phyloP scores from a whole-genome alignment of 176 grass and related monocot species.

The Guadua angustifolia region DNA sequence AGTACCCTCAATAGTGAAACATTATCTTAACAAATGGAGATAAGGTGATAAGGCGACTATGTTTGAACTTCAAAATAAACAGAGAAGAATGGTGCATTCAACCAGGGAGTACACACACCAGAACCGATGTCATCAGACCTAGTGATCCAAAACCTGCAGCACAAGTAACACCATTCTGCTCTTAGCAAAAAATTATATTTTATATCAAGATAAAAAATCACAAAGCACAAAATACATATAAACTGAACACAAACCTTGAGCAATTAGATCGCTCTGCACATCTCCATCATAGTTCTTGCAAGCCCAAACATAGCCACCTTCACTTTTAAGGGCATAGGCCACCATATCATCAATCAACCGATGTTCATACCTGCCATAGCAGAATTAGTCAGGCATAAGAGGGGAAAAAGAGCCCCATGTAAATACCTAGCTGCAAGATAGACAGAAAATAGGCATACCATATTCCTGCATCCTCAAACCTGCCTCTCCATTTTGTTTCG shows the following conservation, averaged over 20 bases:
- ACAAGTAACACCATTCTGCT: constrained; percentile 1
- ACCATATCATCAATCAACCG: constrained; percentile 99
- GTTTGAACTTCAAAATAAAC: constrained; percentile 11
- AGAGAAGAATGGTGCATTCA: neutral
- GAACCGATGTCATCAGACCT: constrained; percentile 75
- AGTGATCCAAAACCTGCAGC: constrained; percentile 78
- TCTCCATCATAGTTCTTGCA: constrained; percentile 99
- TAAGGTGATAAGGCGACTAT: neutral
- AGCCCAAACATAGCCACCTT: constrained; percentile 97
- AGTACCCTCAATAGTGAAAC: neutral
- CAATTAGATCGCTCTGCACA: constrained; percentile 90
- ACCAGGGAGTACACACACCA: constrained; percentile 49
- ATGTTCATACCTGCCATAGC: constrained; percentile 79
- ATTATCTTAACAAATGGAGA: neutral
- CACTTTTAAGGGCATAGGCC: constrained; percentile 90
- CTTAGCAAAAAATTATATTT: constrained; percentile 21
- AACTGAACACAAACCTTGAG: constrained; percentile 62
- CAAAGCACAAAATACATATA: neutral
- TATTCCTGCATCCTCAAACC: constrained; percentile 83
- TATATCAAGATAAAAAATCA: neutral
- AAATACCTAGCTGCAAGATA: constrained; percentile 19
- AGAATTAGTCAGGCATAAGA: constrained; percentile 11
- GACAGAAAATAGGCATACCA: constrained; percentile 57
- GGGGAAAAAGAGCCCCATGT: neutral
- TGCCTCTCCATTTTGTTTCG: constrained; percentile 77